A percentile compares a stretch with the other conserved stretches of the same genome.
phyloP scores from a whole-genome alignment of 1,284 basidiomycete species.

The Microbotryum saponariae region DNA sequence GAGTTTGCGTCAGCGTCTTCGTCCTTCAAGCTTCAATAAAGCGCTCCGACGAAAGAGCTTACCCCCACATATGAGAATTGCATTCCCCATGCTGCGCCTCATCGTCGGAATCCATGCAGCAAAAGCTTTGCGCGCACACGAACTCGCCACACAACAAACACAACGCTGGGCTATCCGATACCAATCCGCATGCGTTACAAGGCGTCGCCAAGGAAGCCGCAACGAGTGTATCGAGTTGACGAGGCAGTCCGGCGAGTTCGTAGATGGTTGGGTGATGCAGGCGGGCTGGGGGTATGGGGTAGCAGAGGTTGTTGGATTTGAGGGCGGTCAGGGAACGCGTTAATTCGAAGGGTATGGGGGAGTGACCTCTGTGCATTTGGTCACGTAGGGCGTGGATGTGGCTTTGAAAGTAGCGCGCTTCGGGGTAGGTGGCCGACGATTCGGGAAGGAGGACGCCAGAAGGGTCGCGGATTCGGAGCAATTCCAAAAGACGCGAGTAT shows the following conservation, averaged over 20 bases:
- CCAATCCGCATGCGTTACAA: constrained; percentile 69
- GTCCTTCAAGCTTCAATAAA: neutral
- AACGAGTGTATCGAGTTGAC: constrained; percentile 75
- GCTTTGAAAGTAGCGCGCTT: constrained; percentile 1
- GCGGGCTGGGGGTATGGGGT: neutral
- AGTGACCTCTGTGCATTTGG: neutral
- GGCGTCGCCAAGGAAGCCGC: constrained; percentile 58
- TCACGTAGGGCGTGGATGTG: constrained; percentile 10
- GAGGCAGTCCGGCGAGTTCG: constrained; percentile 71
- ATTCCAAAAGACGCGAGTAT: constrained; percentile 66
- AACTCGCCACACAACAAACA: constrained; percentile 85
- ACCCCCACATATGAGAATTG: constrained; percentile 91
- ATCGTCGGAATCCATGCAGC: constrained; percentile 69
- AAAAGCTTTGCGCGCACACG: constrained; percentile 86
- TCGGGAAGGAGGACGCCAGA: constrained; percentile 50
- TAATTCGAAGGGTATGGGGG: neutral
- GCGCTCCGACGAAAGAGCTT: constrained; percentile 43
- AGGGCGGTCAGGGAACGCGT: too few relatives aligned
- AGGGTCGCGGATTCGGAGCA: constrained; percentile 69
- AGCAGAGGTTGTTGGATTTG: too few relatives aligned
- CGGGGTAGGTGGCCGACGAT: neutral
- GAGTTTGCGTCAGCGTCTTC: constrained; percentile 5
- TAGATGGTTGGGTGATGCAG: constrained; percentile 81
- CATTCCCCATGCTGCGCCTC: constrained; percentile 65
- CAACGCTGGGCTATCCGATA: constrained; percentile 78